Evolutionary conservation across 2,329 filamentous ascomycete genomes (phyloP), one percentile per base, ranked within the genome.

Genomic region (Colletotrichum noveboracense): DNA sequence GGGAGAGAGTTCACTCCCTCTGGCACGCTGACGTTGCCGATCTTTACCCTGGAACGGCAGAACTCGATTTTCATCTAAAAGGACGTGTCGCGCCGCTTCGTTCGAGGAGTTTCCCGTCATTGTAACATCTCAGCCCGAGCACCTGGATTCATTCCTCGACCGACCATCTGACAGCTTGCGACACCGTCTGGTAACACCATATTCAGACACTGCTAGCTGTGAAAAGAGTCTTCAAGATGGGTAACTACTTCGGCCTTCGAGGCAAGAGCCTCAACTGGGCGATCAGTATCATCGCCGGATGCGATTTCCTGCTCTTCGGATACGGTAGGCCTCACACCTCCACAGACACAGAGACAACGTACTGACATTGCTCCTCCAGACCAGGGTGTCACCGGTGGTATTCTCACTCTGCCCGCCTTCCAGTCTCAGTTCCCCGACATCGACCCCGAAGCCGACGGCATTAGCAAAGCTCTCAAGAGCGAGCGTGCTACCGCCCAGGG

Each of bases 321-420:
- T 91, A 90, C 71, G 89, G 89, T 90, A 83, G 66, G 83, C 66
- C 21, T 18, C 14, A 34, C 9, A n/a, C 13, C 7, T 52, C 26
- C 26, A 34, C 3, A 18, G 18, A 14, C n/a, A 24, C 18, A 5
- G 32, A 24, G n/a, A 34, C 1, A 26, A 13, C 12, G 14, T 18
- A 52, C 68, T 74, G 21, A 70, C 78, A 87, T 32, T 83, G 56
- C 84, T 88, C 13, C 14, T 65, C 14, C 89, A 93, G 94, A 95
- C 82, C 93, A 94, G 84, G 92, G 94, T 81, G 93, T 95, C 12
- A 95, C 94, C 89, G 94, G 93, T 61, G 93, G 93, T 72, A 91
- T 96, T 77, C 86, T 96, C 72, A 95, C 93, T 5, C 89, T 96
- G 80, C 85, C 89, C 24, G 88, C 88, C 12, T 95, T 94, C 79